Base-by-base conservation (phyloP, 2,329 filamentous ascomycete genomes). In the Aspergillus texensis region DNA sequence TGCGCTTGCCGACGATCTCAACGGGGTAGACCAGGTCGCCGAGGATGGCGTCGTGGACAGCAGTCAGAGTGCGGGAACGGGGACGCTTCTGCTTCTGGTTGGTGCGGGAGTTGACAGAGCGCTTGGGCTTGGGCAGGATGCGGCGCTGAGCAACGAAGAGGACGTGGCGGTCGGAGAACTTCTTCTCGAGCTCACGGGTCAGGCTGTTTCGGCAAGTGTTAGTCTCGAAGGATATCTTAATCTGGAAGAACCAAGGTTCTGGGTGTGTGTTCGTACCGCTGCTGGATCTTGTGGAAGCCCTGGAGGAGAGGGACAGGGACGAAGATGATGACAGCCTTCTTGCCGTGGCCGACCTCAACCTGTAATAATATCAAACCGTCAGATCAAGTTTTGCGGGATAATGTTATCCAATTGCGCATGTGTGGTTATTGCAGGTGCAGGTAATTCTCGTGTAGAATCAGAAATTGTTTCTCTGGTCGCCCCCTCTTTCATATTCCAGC, bases 311-410 rank as follows among this genome's bases (percentile, higher is more conserved):
- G 95, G 83, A 99, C 95, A 83, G 95, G 95, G 89, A 99, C 95
- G 92, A 99, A 99, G 92, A 99, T 96, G 89, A 97, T 94, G 88
- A 99, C 95, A 82, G 95, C 95, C 91, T 98, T 99, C 90, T 97
- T 97, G 90, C 95, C 95, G 88, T 98, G 94, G 88, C 95, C 95
- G 86, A 98, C 94, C 89, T 99, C 95, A 88, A 99, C 95, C 95
- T 99, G 80, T 77, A 80, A 80, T 79, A 14, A 58, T 34, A 55
- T 56, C 30, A 53, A 48, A 36, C 21, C 52, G 52, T 55, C 52
- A 55, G 52, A 61, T 30, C 34, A 60, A 21, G 36, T 36, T 45
- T 28, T 36, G n/a, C 11, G 36, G 26, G 16, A 19, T 32, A 60
- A 53, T 1, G 9, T 26, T 19, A 11, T 52, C 39, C 57, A 39